phyloP scores from a whole-genome alignment of 2,329 filamentous ascomycete genomes.

The Colletotrichum limetticola region DNA sequence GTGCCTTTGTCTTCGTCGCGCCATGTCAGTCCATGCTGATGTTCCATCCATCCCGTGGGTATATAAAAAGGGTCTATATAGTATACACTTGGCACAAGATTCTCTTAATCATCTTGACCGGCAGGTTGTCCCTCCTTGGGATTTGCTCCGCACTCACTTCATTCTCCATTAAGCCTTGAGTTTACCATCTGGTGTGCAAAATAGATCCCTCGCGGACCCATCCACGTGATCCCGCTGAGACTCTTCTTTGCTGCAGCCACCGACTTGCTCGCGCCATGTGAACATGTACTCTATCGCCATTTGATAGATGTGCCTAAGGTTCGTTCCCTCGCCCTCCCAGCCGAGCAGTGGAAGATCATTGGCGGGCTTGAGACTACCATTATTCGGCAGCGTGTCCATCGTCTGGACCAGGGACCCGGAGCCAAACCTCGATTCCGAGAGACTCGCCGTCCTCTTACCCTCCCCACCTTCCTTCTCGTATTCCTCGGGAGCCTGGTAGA shows the following conservation, averaged over 20 bases:
- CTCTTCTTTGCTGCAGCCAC: slow-evolving; percentile 66
- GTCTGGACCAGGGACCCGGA: slow-evolving; percentile 53
- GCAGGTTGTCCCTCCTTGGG: no score
- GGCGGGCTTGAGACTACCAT: slow-evolving; percentile 55
- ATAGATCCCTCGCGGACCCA: slow-evolving; percentile 68
- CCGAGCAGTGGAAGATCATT: slow-evolving; percentile 67
- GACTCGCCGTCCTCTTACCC: slow-evolving; percentile 38
- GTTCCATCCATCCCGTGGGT: slow-evolving; percentile 24
- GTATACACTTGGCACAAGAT: neutral
- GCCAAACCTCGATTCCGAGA: slow-evolving; percentile 36
- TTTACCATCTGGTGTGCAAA: slow-evolving; percentile 58
- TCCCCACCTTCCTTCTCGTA: slow-evolving; percentile 50
- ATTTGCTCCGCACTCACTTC: neutral
- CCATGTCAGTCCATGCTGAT: slow-evolving; percentile 6
- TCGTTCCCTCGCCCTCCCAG: slow-evolving; percentile 68
- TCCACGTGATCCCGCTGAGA: slow-evolving; percentile 41
- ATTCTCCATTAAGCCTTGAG: slow-evolving; percentile 44
- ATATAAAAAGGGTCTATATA: slow-evolving; percentile 33
- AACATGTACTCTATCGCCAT: slow-evolving; percentile 63
- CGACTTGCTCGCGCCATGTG: slow-evolving; percentile 71
- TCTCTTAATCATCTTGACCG: neutral
- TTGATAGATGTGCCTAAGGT: slow-evolving; percentile 51
- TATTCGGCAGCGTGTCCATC: slow-evolving; percentile 59
- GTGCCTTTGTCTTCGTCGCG: neutral
- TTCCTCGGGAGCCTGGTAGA: slow-evolving; percentile 79